Base-by-base conservation (phyloP, 768 basidiomycete genomes). In the Serendipita sp. region DNA sequence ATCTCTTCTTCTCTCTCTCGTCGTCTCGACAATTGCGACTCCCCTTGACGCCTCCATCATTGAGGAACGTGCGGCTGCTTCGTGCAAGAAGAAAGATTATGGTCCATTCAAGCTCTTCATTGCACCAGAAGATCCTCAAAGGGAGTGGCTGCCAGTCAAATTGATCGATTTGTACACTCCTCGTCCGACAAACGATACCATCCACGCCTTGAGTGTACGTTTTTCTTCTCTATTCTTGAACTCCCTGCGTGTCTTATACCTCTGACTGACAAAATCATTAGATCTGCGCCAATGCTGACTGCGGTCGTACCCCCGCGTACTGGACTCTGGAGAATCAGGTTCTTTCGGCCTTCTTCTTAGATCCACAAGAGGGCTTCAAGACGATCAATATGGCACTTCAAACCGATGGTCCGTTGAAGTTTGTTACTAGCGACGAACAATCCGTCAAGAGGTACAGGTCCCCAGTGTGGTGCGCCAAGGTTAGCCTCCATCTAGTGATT, bases 141-240 rank as follows among this genome's bases (percentile, higher is more conserved):
- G 9, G 31, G 53, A 58, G 31, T 33, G 24, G 53, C 5, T 24
- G 53, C 53, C 17, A 4, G 24, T 58, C 24, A 58, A 58, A n/a
- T 31, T 58, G 22, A 58, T 58, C 53, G 53, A 58, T 31, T 33
- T 58, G 22, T 58, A 58, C n/a, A 58, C 53, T 4, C 53, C 53
- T 17, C 53, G 53, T 17, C 53, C 53, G 22, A 22, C 30, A 7
- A 58, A 58, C 31, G 53, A 58, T 58, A 58, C 53, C 53, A 58
- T 58, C n/a, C 30, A 7, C 24, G 53, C 53, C n/a, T 33, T 58
- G 22, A 58, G 53, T 31, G 53, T 58, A 31, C 22, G 53, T 58
- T 38, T 38, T 14, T 38, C 3, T 14, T 38, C 14, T 11, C 26
- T 48, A 38, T 38, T 14, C 4, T 38, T 38, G 4, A 38, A 4